Base-by-base conservation (phyloP, 768 basidiomycete species). In the Trametes sanguinea region DNA sequence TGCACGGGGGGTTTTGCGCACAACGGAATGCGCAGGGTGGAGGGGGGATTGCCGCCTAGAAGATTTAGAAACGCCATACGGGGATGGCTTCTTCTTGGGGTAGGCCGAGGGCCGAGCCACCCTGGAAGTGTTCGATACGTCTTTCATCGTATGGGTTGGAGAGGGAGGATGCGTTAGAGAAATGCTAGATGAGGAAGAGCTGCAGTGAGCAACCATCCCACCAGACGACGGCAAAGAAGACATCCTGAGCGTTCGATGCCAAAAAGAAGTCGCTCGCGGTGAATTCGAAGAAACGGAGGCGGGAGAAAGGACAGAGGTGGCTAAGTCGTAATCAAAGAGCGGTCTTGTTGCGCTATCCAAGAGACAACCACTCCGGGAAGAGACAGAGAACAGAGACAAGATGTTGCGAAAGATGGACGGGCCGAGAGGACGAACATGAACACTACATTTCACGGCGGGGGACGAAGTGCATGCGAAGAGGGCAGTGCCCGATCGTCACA, bases 31-130 rank as follows among this genome's bases (percentile, higher is more conserved):
- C 35, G 73, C 59, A 80, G 86, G 60, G 81, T 82, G 68, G 48
- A 71, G 64, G 42, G 76, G 75, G 0, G 76, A 75, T 44, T 71
- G 69, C 69, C 67, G 69, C 58, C 83, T 88, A 70, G 84, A 84
- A 30, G 78, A 72, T 74, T 92, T 93, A 48, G 82, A 81, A 65
- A 94, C 78, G 71, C 91, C 90, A 76, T 89, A 77, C 44, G 90
- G 90, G 22, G 91, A 92, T 17, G 92, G 92, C 60, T 89, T 89
- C 75, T 89, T 93, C 86, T 88, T 92, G 51, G 88, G 88, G 71
- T 94, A 94, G 67, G 86, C 80, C 56, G 83, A 76, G 65, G 84
- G 82, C 69, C 81, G 81, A 73, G 88, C 83, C 65, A 86, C 81
- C 71, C 82, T 80, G 68, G 81, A 84, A 74, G 78, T 84, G 69